phyloP scores from a whole-genome alignment of 345 rosid species.

The Carallia pectinifolia region DNA sequence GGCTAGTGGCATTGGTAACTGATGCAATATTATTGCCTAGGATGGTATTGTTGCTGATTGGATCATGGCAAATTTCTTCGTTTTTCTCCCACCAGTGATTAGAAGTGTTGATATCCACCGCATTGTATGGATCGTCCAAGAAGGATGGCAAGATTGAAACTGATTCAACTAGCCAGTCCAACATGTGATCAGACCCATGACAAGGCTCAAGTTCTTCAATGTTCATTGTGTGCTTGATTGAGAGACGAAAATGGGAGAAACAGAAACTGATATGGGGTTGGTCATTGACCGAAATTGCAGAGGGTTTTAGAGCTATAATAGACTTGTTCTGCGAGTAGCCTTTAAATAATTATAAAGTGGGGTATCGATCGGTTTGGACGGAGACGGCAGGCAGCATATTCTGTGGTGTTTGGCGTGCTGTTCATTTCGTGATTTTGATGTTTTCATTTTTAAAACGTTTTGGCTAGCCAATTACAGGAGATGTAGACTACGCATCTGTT shows the following conservation, averaged over 20 bases:
- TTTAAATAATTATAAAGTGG: slow-evolving; percentile 11
- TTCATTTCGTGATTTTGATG: slow-evolving; percentile 42
- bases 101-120: slow-evolving; percentile 33
- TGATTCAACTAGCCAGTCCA: slow-evolving; percentile 69
- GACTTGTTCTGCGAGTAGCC: neutral
- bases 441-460: slow-evolving; percentile 5
- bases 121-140: slow-evolving; percentile 55
- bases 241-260: neutral
- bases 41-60: slow-evolving; percentile 14
- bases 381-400: slow-evolving; percentile 37
- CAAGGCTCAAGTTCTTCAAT: slow-evolving; percentile 59
- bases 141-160: slow-evolving; percentile 53
- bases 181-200: slow-evolving; percentile 46
- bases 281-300: slow-evolving; percentile 13
- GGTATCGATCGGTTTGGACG: slow-evolving; percentile 18
- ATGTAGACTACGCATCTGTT: slow-evolving; percentile 3
- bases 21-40: slow-evolving; percentile 2
- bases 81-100: slow-evolving; percentile 52
- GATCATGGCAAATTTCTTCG: slow-evolving; percentile 40
- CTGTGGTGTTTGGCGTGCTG: slow-evolving; percentile 30
- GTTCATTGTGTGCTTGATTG: slow-evolving; percentile 35
- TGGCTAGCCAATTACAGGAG: neutral
- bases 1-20: neutral
- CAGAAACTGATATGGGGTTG: neutral
- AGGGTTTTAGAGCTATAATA: neutral